Base-by-base conservation (phyloP, 176 grass and related monocot species). In the Calamus simplicifolius region DNA sequence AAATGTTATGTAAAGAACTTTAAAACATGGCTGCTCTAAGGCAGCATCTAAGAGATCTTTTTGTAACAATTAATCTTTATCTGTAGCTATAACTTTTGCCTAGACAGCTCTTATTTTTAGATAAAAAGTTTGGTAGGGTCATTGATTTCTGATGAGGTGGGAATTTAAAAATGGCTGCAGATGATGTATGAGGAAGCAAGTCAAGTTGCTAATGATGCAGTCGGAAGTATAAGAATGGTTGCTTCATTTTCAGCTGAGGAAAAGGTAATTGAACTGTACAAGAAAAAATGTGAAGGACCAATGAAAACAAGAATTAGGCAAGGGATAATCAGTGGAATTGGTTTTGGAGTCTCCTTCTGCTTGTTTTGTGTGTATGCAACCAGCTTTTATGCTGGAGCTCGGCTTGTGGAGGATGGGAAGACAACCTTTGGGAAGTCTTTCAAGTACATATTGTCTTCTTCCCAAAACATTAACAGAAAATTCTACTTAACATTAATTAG, bases 311-410 rank as follows among this genome's bases (percentile, higher is more conserved):
- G 89, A 61, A 95, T 89, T 30, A 82, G 81, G 58, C 83, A 83
- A 63, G 89, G 89, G 13, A 77, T 95, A 53, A 95, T 95, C 63
- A 95, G 89, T 50, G 89, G 89, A 56, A 48, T 85, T 0, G 89
- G 89, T 35, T 95, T 95, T 73, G 89, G 89, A 52, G 75, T 89
- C 49, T 98, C 94, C 49, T 98, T 98, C 67, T 73, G 92, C 79
- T 57, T 98, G 55, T 98, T 85, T 26, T 78, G 84, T 72, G 94
- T 92, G 17, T 98, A 98, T 78, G 94, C 73, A 35, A 78, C 81
- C 27, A 98, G 94, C 64, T 98, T 98, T 56, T 98, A 98, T 74
- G 88, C 94, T 52, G 94, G 94, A 71, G 88, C 94, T 64, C 76
- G 87, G 50, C 73, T 98, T 74, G 88, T 93, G 0, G 88, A 83